Evolutionary conservation across 768 basidiomycete genomes (phyloP), one percentile per base, ranked within the genome.

Genomic region (Arthromyces matolae): DNA sequence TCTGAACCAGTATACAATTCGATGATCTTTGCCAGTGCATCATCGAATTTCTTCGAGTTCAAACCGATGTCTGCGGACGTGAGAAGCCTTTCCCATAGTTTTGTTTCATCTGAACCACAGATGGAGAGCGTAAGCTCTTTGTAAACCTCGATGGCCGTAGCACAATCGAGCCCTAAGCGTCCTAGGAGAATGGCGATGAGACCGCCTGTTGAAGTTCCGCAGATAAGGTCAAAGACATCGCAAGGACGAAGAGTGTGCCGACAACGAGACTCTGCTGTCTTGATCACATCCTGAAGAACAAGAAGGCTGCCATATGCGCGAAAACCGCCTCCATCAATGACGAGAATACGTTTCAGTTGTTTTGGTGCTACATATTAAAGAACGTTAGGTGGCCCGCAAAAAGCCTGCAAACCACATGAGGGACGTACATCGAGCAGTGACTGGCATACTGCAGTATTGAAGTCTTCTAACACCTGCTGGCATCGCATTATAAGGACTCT

Each of bases 191-290:
- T 45, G 14, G 64, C 54, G 32, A 63, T 51, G 3, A 66, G 53
- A 1, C 58, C 64, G 5, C 64, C 64, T 4, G 57, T 51, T 2
- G 63, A 63, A 9, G 64, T 58, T 13, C 64, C 64, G 38, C 59
- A 59, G n/a, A 66, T 59, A 13, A 64, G 47, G 46, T 64, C 64
- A 48, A 66, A 66, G 24, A 64, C 50, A 25, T 66, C 55, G 47
- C 57, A 62, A 29, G 64, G 64, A n/a, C 46, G 49, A 31, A 59
- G 51, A 13, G 27, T 8, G 19, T 49, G 49, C 25, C 58, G 53
- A n/a, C 54, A 52, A 37, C 57, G 47, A 10, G 48, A 34, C 9
- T 53, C 45, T 3, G 55, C 57, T 3, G 39, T 45, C 25, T 57
- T 53, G 45, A 60, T 60, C 32, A 66, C 51, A 20, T 47, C 46